Conservation (phyloP, 2,329 filamentous ascomycete species). For the Fusarium sp. region DNA sequence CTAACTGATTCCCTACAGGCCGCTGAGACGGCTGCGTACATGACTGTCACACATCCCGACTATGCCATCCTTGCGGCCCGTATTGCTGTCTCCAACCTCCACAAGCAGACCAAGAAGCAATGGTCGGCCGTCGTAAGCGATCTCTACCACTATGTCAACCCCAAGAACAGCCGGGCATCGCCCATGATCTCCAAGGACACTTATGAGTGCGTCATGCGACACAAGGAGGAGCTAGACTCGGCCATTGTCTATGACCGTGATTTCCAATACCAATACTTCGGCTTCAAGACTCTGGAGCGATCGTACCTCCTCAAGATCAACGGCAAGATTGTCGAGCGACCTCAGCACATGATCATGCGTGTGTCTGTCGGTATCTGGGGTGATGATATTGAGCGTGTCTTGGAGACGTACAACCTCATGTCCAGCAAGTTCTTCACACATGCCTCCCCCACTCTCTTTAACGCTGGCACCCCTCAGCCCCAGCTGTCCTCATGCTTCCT, state of each 20-base stretch:
- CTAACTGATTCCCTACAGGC: slow-evolving; percentile 65
- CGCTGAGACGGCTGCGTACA: slow-evolving; percentile 98
- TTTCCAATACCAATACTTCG: slow-evolving; percentile 99
- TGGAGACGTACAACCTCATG: slow-evolving; percentile 99
- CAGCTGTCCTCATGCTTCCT: slow-evolving; percentile 99
- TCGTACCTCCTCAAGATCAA: slow-evolving; percentile 96
- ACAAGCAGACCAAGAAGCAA: slow-evolving; percentile 99
- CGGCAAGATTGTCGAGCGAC: slow-evolving; percentile 95
- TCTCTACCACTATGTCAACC: slow-evolving; percentile 95
- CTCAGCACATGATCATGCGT: slow-evolving; percentile 99
- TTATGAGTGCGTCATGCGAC: slow-evolving; percentile 93
- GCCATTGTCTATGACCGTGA: slow-evolving; percentile 99
- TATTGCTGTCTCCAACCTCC: slow-evolving; percentile 98
- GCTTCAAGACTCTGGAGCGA: slow-evolving; percentile 98
- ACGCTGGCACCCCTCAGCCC: slow-evolving; percentile 91
- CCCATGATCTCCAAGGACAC: slow-evolving; percentile 95
- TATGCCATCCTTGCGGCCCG: slow-evolving; percentile 98
- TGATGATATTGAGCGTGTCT: slow-evolving; percentile 89
- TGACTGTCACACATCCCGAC: slow-evolving; percentile 99
- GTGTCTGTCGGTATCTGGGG: slow-evolving; percentile 97
- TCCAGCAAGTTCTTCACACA: slow-evolving; percentile 99
- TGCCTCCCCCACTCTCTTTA: slow-evolving; percentile 97
- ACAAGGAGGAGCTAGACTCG: slow-evolving; percentile 97
- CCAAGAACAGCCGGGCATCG: slow-evolving; percentile 81
- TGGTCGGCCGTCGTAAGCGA: slow-evolving; percentile 96